Evolutionary conservation across 2,329 filamentous ascomycete species (phyloP).

Genomic region (Phialemonium atrogriseum): DNA sequence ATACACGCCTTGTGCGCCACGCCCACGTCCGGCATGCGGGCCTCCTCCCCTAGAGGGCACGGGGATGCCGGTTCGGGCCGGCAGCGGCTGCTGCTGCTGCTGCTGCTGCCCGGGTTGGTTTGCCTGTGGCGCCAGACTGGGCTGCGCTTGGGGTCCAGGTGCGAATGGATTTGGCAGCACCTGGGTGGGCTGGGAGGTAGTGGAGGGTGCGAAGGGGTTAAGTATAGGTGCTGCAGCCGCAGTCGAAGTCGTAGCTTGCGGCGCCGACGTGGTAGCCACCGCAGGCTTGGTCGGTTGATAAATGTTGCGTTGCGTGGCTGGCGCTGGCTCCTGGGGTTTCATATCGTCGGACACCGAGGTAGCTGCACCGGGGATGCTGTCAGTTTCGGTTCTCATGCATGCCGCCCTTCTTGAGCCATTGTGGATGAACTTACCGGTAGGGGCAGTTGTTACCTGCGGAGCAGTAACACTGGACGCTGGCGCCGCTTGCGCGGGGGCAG

Average conservation of each 20-base stretch:
- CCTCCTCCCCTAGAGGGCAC: constrained; percentile 15
- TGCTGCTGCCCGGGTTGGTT: constrained; percentile 8
- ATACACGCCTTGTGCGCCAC: constrained; percentile 18
- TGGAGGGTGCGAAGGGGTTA: constrained; percentile 9
- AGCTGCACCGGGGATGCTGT: no score
- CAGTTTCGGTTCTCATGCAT: no score
- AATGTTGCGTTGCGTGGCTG: no score
- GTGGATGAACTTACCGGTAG: no score
- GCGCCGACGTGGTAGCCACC: no score
- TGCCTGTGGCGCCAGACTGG: constrained; percentile 7
- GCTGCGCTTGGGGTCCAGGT: constrained; percentile 10
- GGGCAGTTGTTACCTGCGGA: constrained; percentile 6
- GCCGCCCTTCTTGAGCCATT: no score
- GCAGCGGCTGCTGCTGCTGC: constrained; percentile 10
- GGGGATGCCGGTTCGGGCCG: constrained; percentile 14
- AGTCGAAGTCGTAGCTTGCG: constrained; percentile 7
- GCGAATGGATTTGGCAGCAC: constrained; percentile 6
- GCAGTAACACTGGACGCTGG: no score
- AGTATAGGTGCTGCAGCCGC: not conserved
- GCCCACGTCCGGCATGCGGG: constrained; percentile 11
- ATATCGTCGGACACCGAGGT: no score
- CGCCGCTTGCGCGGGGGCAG: not conserved
- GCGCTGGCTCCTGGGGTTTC: no score
- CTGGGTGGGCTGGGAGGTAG: no score
- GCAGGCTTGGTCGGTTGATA: no score